A percentile compares a stretch with the other conserved stretches of the same genome.
phyloP scores from a whole-genome alignment of 2,329 filamentous ascomycete species.

The Scedosporium dehoogii region DNA sequence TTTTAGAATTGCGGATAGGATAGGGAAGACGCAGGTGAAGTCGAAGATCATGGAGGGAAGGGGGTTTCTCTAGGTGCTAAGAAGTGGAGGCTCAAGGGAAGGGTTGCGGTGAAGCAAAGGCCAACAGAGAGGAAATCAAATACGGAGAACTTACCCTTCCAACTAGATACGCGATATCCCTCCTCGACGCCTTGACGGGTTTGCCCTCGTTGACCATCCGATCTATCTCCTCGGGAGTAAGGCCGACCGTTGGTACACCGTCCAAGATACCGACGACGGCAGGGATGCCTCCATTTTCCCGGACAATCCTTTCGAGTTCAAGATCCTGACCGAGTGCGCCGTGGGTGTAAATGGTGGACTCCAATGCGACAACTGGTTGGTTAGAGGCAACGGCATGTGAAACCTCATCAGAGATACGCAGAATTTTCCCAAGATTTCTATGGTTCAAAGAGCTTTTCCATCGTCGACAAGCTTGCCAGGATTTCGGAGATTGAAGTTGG shows the following conservation, averaged over 20 bases:
- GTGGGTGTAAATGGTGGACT: slow-evolving; percentile 96
- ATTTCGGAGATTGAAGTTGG: background rate
- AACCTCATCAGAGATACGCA: slow-evolving; percentile 75
- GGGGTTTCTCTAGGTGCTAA: background rate
- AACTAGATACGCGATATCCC: slow-evolving; percentile 74
- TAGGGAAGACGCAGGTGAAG: background rate
- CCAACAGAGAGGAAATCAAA: background rate
- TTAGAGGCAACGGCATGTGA: slow-evolving; percentile 62
- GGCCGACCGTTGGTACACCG: slow-evolving; percentile 72
- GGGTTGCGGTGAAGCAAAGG: background rate
- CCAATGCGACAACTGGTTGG: slow-evolving; percentile 81
- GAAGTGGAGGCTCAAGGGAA: background rate
- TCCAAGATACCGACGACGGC: slow-evolving; percentile 85
- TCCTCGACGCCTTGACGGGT: slow-evolving; percentile 74
- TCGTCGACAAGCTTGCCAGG: background rate
- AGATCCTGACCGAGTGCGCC: slow-evolving; percentile 66
- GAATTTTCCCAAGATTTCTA: slow-evolving; percentile 31
- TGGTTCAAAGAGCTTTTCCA: slow-evolving; percentile 11
- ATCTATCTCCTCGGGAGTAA: slow-evolving; percentile 61
- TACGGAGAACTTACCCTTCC: slow-evolving; percentile 51
- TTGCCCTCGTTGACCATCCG: slow-evolving; percentile 58
- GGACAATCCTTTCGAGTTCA: slow-evolving; percentile 71
- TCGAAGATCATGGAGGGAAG: background rate
- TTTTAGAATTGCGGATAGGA: background rate
- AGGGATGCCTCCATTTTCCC: slow-evolving; percentile 71